Evolutionary conservation across 371 early-diverging fungal species (phyloP).

Genomic region (Mucor plumbeus): DNA sequence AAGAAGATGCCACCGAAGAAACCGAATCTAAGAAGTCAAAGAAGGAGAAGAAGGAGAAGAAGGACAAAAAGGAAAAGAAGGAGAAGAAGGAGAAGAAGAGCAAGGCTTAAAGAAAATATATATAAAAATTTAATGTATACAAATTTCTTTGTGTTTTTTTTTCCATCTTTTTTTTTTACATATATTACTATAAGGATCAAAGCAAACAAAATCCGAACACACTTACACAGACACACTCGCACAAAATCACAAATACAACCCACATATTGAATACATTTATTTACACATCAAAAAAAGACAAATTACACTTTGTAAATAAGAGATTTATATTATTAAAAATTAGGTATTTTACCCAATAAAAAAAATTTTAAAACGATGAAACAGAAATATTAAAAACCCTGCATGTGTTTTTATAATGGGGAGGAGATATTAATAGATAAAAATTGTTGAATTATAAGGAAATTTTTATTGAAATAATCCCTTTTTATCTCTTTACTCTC

Average conservation of each 20-base stretch:
- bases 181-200: no score
- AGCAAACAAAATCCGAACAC: not conserved
- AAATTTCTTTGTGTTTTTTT: not conserved
- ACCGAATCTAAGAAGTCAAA: conserved; percentile 44
- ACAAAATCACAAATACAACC: not conserved
- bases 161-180: not conserved
- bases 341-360: conserved; percentile 10
- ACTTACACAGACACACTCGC: not conserved
- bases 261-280: conserved; percentile 5
- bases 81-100: conserved; percentile 31
- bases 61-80: conserved; percentile 35
- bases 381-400: not conserved
- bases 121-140: not conserved
- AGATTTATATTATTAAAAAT: not conserved
- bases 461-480: not conserved
- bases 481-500: not conserved
- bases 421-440: not conserved
- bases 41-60: conserved; percentile 52
- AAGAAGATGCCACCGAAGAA: conserved; percentile 33
- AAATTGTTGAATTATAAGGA: not conserved
- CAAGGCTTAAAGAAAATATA: conserved; percentile 18
- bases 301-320: conserved; percentile 9
- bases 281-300: not conserved
- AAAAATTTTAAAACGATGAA: not conserved
- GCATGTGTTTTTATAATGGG: not conserved